Evolutionary conservation across 805 yeast genomes (phyloP), one percentile per base, ranked within the genome.

Genomic region (Kregervanrija fluxuum): DNA sequence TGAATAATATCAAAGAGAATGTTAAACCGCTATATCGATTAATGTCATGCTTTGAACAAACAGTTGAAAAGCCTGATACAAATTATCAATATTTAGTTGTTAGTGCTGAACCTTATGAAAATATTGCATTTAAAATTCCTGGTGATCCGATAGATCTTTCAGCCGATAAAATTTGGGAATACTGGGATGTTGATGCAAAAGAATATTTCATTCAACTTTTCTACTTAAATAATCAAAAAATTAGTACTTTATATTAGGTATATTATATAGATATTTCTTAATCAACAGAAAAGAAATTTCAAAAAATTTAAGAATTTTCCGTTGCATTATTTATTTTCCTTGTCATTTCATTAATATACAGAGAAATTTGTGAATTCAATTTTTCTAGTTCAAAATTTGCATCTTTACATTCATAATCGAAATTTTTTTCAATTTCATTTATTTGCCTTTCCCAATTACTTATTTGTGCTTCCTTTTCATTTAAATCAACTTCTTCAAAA

Each of bases 101-200:
- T 0, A 80, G 89, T n/a, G 93, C 83, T 3, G 96, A 88, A 59
- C 97, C 97, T 1, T 93, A 87, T 61, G 91, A 88, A 48, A 87
- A 82, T 47, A 69, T 88, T 9, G 85, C 83, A 1, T 68, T 91
- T 46, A 81, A 86, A 47, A 70, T 93, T 11, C 95, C 95, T 1
- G 70, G 78, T 12, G 68, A 57, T 15, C 77, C 79, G 17, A 67
- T 79, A 11, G 79, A 74, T 48, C 47, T 56, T 40, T 41, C 48
- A 6, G 70, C 67, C 15, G 68, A 64, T 12, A 66, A 66, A 9
- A 73, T 77, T 33, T 85, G 89, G 84, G 77, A 82, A 55, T 74
- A 70, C 58, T 89, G 85, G 82, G 95, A 89, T 59, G 60, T 57
- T 8, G 95, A 85, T 54, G 68, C 80, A 1, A 74, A 74, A 47